Conservation (phyloP, 352 stramenopile species). For the Pythium graminicola region DNA sequence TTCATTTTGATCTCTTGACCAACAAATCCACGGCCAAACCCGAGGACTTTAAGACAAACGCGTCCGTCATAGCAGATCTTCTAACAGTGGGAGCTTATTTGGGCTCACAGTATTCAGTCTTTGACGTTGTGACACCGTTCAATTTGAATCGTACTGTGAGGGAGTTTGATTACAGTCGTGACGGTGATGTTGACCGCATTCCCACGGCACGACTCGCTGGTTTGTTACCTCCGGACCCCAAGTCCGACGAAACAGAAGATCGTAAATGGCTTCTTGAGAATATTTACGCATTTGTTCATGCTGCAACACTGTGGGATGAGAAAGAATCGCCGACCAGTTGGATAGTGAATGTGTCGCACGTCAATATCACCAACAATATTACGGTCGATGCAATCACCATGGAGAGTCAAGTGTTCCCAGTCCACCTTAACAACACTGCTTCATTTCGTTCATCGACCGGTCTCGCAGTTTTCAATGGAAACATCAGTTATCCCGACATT, state of each 20-base stretch:
- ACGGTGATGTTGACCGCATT: not conserved
- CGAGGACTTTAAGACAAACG: not conserved
- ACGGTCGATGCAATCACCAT: not conserved
- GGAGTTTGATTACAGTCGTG: not conserved
- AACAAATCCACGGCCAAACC: no score
- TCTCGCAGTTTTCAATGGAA: not conserved
- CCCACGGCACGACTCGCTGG: not conserved
- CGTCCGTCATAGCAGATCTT: not conserved
- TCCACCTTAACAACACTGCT: not conserved
- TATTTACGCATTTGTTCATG: not conserved
- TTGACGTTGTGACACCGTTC: not conserved
- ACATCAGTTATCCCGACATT: conserved; percentile 2
- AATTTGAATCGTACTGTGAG: no score
- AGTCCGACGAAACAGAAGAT: not conserved
- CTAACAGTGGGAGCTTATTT: not conserved
- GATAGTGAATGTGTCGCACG: not conserved
- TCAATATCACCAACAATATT: not conserved
- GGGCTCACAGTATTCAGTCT: not conserved
- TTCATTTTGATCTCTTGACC: no score
- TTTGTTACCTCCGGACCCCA: not conserved
- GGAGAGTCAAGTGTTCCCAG: not conserved
- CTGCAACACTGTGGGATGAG: not conserved
- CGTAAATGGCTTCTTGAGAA: not conserved
- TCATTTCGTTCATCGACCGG: not conserved
- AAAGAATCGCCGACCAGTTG: no score